Evolutionary conservation across 2,329 filamentous ascomycete genomes (phyloP).

Genomic region (Neonectria hederae): DNA sequence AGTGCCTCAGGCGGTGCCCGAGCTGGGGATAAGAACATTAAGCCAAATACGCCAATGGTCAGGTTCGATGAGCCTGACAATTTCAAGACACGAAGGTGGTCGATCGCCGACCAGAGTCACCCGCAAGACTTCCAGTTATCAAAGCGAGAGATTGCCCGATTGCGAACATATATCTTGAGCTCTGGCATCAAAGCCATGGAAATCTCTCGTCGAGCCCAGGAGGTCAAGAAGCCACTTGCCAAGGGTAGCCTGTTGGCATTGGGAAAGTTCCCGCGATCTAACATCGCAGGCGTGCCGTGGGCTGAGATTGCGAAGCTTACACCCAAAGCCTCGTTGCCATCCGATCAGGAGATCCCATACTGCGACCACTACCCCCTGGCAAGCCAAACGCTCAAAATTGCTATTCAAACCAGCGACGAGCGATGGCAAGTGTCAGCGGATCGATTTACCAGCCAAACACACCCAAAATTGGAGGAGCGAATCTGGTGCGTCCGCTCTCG

Average conservation of each 20-base stretch:
- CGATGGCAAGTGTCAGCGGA: slow-evolving; percentile 69
- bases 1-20: slow-evolving; percentile 44
- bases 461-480: slow-evolving; percentile 60
- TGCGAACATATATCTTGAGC: slow-evolving; percentile 78
- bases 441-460: slow-evolving; percentile 65
- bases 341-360: slow-evolving; percentile 50
- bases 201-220: slow-evolving; percentile 73
- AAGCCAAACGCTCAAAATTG: slow-evolving; percentile 60
- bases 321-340: slow-evolving; percentile 46
- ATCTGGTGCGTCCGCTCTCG: slow-evolving; percentile 59
- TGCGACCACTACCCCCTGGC: slow-evolving; percentile 61
- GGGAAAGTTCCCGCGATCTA: slow-evolving; percentile 36
- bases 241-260: slow-evolving; percentile 27
- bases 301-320: slow-evolving; percentile 55
- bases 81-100: slow-evolving; percentile 57
- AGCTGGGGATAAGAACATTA: slow-evolving; percentile 49
- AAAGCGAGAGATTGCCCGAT: slow-evolving; percentile 81
- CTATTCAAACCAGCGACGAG: slow-evolving; percentile 58
- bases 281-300: slow-evolving; percentile 48
- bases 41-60: slow-evolving; percentile 45
- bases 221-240: slow-evolving; percentile 50
- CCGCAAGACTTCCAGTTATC: slow-evolving; percentile 56
- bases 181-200: slow-evolving; percentile 92
- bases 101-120: slow-evolving; percentile 57
- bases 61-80: slow-evolving; percentile 36